phyloP scores from a whole-genome alignment of 176 grass and related monocot species.

The Avena atlantica region DNA sequence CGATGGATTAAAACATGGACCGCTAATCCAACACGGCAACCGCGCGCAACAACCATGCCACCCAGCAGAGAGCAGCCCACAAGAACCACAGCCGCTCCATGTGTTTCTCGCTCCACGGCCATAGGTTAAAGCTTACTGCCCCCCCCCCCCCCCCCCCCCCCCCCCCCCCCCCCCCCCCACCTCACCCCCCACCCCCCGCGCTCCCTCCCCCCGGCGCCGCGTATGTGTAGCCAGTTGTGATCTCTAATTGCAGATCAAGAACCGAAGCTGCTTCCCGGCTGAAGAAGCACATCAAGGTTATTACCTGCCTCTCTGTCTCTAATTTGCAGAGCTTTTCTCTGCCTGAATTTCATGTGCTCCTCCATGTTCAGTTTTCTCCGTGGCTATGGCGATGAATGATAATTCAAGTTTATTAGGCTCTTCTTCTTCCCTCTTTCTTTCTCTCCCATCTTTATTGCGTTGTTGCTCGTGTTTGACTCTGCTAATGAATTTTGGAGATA shows the following conservation, averaged over 20 bases:
- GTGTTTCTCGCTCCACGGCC: conserved; percentile 33
- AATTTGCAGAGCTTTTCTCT: conserved; percentile 34
- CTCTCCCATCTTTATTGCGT: background rate
- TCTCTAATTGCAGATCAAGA: background rate
- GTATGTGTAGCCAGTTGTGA: too few relatives aligned
- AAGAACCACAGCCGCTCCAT: conserved; percentile 14
- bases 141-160: background rate
- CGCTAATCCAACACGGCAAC: conserved; percentile 45
- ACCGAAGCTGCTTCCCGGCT: conserved; percentile 3
- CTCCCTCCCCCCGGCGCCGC: too few relatives aligned
- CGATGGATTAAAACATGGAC: background rate
- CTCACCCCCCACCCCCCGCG: too few relatives aligned
- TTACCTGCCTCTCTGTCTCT: background rate
- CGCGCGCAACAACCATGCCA: conserved; percentile 27
- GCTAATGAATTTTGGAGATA: background rate
- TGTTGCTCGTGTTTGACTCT: background rate
- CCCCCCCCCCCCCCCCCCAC: background rate
- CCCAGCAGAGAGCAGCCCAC: conserved; percentile 7
- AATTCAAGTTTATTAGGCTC: background rate
- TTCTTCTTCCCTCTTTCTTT: background rate
- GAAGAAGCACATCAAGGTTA: background rate
- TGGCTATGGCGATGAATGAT: background rate
- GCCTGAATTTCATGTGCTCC: background rate
- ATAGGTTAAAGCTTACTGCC: background rate
- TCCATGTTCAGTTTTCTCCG: background rate